Base-by-base conservation (phyloP, 2,329 filamentous ascomycete species). In the Cordyceps fumosorosea region DNA sequence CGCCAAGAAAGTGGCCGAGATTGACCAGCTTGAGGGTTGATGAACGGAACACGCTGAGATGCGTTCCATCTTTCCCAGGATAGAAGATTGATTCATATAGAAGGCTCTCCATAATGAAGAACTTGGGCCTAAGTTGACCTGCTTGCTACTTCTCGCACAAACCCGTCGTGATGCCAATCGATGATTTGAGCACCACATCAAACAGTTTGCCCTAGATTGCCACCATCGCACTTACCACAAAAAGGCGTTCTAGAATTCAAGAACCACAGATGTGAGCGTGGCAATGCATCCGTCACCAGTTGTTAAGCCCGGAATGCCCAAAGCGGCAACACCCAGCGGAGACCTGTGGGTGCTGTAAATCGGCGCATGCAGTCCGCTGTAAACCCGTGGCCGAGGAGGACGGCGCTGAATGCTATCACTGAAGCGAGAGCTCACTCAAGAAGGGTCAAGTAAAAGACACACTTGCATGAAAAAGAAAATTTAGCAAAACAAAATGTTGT, bases 1-100 rank as follows among this genome's bases (percentile, higher is more conserved):
- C 62, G 78, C 78, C 0, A 74, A 73, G 29, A 80, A 80, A 69
- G 78, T 80, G 10, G 72, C 76, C 10, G 78, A 72, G 52, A 80
- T 80, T 64, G 69, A 63, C 26, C 68, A 74, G 56, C 65, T 80
- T 22, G 77, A 80, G 68, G 70, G 5, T 44, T 63, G 53, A 57
- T 20, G 26, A n/a, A 32, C 16, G 20, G 47, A 24, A 53, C 14
- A 50, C 11, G 37, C 40, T n/a, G 14, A n/a, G 14, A n/a, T 44
- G 22, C 12, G 29, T 26, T 29, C 6, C 3, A 3, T 6, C 7
- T 45, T 56, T 4, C 20, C 18, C 3, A n/a, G 18, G 11, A n/a
- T 22, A 47, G n/a, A 42, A 42, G 16, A n/a, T 42, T n/a, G 16
- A 10, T 42, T 18, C 2, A n/a, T 42, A 32, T 44, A 56, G 11